Base-by-base conservation (phyloP, 768 basidiomycete genomes). In the Lactarius quietus region DNA sequence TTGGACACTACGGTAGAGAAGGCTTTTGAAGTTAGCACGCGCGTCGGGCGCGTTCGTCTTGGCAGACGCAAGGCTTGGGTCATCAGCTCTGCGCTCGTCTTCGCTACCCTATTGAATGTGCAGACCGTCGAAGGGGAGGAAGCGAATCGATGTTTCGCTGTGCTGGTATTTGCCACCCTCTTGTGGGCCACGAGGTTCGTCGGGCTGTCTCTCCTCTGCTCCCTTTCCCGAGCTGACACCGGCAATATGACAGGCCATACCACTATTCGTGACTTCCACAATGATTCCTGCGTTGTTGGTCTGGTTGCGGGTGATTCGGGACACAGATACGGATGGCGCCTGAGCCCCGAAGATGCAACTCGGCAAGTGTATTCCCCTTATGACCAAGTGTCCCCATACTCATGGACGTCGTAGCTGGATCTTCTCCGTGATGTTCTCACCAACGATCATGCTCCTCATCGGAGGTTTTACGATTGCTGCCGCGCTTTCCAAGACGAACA, bases 401-500 rank as follows among this genome's bases (percentile, higher is more conserved):
- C 59, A 53, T 53, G 62, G 18, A 12, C 28, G n/a, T 68, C 62
- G 28, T 65, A 96, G 93, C 78, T 93, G 83, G 74, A 84, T 98
- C 63, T 98, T 98, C 75, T 92, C 93, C 0, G 83, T 86, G 57
- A 98, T 98, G 94, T 98, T 99, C 77, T 92, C 92, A 0, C 93
- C 95, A 0, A 99, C 95, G 0, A 97, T 99, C 76, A 96, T 98
- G 93, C 90, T 99, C 39, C 87, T 98, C 57, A 93, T 96, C 69
- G 95, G 95, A 12, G 96, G 97, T 35, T 96, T 98, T 81, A 98
- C 96, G 10, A 96, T 98, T 68, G 94, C 97, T 0, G 94, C 95
- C 12, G 97, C 95, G 0, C 79, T 99, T 28, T 92, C 90, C 78
- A 98, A 98, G 79, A 95, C 95, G 6, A 90, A 90, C 68, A 93